Conservation (phyloP, 306 rosid species). For the Lupinus albus region DNA sequence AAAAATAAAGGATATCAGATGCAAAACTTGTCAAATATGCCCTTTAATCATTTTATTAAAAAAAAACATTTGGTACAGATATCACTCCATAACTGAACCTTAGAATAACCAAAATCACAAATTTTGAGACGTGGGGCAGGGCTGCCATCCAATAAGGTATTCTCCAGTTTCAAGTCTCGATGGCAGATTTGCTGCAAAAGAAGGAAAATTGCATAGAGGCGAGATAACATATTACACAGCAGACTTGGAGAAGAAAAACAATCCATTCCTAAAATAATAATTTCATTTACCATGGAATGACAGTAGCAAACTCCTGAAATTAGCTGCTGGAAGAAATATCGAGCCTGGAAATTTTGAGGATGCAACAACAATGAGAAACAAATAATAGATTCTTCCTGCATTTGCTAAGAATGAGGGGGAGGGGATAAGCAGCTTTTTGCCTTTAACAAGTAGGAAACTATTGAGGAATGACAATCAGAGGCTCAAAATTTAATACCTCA, state of each 20-base stretch:
- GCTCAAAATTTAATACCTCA: too few relatives aligned
- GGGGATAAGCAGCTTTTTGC: neutral
- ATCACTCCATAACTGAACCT: conserved; percentile 52
- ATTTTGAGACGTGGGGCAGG: conserved; percentile 88
- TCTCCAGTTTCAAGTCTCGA: conserved; percentile 84
- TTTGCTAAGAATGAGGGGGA: conserved; percentile 9
- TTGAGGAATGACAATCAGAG: too few relatives aligned
- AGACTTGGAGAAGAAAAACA: conserved; percentile 6
- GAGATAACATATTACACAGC: conserved; percentile 13
- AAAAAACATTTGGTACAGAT: conserved; percentile 34
- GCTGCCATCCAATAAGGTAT: conserved; percentile 82
- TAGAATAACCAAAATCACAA: conserved; percentile 88
- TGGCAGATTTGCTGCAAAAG: conserved; percentile 81
- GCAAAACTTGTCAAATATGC: conserved; percentile 16
- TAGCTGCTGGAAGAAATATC: conserved; percentile 94
- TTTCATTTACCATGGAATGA: conserved; percentile 65
- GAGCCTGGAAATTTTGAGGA: conserved; percentile 58
- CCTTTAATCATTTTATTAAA: conserved; percentile 9
- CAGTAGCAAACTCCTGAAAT: conserved; percentile 86
- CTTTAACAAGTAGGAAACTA: neutral
- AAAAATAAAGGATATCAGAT: conserved; percentile 46
- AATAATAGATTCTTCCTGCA: conserved; percentile 20
- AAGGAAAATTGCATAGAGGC: conserved; percentile 27
- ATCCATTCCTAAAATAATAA: neutral
- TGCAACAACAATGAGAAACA: conserved; percentile 32